Conservation (phyloP, 352 stramenopile genomes). For the Halophytophthora batemanensis region DNA sequence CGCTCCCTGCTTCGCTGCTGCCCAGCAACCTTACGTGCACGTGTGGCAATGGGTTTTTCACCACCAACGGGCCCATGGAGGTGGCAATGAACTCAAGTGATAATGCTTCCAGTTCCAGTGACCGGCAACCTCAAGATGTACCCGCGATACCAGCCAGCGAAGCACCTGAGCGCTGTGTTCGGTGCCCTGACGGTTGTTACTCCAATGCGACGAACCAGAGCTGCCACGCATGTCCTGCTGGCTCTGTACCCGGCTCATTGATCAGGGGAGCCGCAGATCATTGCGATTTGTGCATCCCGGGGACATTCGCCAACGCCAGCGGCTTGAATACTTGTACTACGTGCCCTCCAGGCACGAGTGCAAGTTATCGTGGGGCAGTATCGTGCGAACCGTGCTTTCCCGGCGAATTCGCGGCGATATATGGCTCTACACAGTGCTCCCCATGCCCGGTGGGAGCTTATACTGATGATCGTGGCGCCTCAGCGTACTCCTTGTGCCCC, state of each 20-base stretch:
- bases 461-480: constrained; percentile 14
- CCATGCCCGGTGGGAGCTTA: constrained; percentile 30
- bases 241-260: constrained; percentile 10
- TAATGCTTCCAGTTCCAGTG: background rate
- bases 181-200: constrained; percentile 36
- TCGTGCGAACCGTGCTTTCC: constrained; percentile 40
- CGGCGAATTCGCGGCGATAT: constrained; percentile 29
- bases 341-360: constrained; percentile 37
- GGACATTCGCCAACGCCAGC: constrained; percentile 41
- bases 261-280: constrained; percentile 3
- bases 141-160: constrained; percentile 5
- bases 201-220: constrained; percentile 40
- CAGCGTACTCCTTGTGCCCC: constrained; percentile 16
- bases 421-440: constrained; percentile 24
- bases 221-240: constrained; percentile 37
- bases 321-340: constrained; percentile 25
- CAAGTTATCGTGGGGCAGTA: constrained; percentile 17
- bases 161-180: constrained; percentile 20
- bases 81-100: too few species aligned
- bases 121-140: background rate
- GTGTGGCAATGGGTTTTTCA: constrained; percentile 27
- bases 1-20: constrained; percentile 10
- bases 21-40: constrained; percentile 27
- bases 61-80: background rate
- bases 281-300: constrained; percentile 35